Base-by-base conservation (phyloP, 345 rosid species). In the Dipteronia dyeriana region DNA sequence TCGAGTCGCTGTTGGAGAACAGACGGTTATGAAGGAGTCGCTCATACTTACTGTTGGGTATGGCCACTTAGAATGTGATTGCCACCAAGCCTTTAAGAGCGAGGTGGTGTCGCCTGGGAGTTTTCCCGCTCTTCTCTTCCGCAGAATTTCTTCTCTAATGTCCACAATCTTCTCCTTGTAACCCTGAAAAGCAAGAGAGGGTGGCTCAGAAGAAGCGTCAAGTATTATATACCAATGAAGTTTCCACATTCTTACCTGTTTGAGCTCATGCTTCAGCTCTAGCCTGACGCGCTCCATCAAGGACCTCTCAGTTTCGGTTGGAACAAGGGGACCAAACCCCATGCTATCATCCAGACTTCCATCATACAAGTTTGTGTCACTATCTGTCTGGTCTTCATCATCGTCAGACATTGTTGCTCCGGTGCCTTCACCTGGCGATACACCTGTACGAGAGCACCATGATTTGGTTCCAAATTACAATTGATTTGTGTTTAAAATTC, bases 321-420 rank as follows among this genome's bases (percentile, higher is more conserved):
- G 95, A 69, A 92, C 82, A 23, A 90, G 97, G 65, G 95, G 94
- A 68, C 98, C 98, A 20, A 91, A 92, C 34, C 97, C 98, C 94
- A 88, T 87, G 79, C 77, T 73, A 80, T 92, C 93, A 29, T 92
- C 94, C 76, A 89, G 9, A 70, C 84, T 79, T 68, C 81, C 91
- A 51, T 85, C 84, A 20, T 63, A 78, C 84, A 92, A 80, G 85
- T 82, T 91, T 22, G 87, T 59, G 26, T 94, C 96, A 23, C 93
- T 88, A 53, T 92, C 96, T 20, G 76, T 91, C 73, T 86, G 93
- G 61, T 91, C 93, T 69, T 94, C 97, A 62, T 92, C 95, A 72
- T 90, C 95, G 71, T 92, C 97, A 3, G 97, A 94, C 98, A 94
- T 94, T 23, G 98, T 92, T 59, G 93, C 94, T 47, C 92, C 93